phyloP scores from a whole-genome alignment of 2,329 filamentous ascomycete genomes.

The Aspergillus pseudoviridinutans region DNA sequence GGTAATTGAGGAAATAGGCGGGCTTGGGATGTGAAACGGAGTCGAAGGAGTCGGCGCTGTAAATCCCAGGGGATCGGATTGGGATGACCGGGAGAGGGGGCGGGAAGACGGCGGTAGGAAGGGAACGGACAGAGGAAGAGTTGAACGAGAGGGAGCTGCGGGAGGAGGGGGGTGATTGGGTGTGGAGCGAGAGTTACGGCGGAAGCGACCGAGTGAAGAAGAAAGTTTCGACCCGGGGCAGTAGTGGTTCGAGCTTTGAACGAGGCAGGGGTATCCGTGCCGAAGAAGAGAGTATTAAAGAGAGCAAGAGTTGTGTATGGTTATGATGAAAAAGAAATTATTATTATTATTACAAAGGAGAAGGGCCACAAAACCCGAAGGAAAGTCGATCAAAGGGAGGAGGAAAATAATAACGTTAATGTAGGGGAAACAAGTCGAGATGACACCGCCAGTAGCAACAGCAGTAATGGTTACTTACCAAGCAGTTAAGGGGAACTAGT shows the following conservation, averaged over 20 bases:
- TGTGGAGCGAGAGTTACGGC: slow-evolving; percentile 22
- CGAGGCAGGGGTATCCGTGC: slow-evolving; percentile 9
- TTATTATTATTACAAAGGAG: neutral
- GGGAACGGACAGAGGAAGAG: neutral
- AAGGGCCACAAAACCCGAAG: neutral
- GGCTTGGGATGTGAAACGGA: slow-evolving; percentile 9
- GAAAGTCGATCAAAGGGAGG: neutral
- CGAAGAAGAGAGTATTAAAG: neutral
- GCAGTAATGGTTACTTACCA: too few species aligned
- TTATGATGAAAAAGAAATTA: neutral
- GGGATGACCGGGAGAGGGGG: slow-evolving; percentile 7
- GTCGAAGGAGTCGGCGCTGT: slow-evolving; percentile 35
- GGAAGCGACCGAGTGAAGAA: slow-evolving; percentile 26
- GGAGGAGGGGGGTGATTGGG: slow-evolving; percentile 18
- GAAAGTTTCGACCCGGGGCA: slow-evolving; percentile 18
- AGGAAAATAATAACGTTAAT: neutral
- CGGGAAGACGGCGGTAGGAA: slow-evolving; percentile 8
- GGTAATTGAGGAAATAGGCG: slow-evolving; percentile 17
- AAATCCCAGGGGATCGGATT: slow-evolving; percentile 15
- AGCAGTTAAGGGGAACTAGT: neutral
- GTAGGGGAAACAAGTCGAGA: neutral
- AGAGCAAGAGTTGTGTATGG: neutral
- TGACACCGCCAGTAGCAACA: neutral
- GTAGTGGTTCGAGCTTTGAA: slow-evolving; percentile 14
- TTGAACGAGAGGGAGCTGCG: slow-evolving; percentile 4